Percentiles rank a stretch among this genome's conserved stretches.
These are phyloP conservation scores for Picochlorum sp. DNA, from an alignment of 139 green algal species.

Conservation along the genomic window DNA sequence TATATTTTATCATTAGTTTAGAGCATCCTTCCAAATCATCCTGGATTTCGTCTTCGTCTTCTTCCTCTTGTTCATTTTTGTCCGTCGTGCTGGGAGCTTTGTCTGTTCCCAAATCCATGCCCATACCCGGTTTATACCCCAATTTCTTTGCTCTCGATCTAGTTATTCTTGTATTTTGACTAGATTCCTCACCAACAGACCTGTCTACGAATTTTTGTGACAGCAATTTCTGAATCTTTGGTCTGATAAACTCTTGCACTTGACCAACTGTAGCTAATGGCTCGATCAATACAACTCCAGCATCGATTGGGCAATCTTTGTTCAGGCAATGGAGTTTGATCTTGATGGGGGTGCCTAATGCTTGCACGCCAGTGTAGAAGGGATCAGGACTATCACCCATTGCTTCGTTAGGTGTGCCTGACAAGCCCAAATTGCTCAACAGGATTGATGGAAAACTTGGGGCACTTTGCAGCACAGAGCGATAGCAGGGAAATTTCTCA, in stretches of 20 bases:
- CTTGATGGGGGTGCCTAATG: slow-evolving; percentile 87
- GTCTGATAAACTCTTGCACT: slow-evolving; percentile 94
- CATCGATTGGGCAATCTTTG: slow-evolving; percentile 4
- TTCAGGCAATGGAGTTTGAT: slow-evolving; percentile 52
- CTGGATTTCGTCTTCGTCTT: slow-evolving; percentile 23
- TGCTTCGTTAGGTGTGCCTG: neutral
- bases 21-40: too few relatives aligned
- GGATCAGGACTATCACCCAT: slow-evolving; percentile 18
- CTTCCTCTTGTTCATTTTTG: slow-evolving; percentile 31
- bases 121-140: neutral
- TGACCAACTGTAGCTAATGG: slow-evolving; percentile 83
- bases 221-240: slow-evolving; percentile 46
- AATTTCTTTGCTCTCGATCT: neutral
- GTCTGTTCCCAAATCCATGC: neutral
- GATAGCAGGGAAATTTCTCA: too few relatives aligned
- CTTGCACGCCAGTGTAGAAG: slow-evolving; percentile 52
- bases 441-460: too few relatives aligned
- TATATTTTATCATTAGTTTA: too few relatives aligned
- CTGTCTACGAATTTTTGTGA: neutral
- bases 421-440: neutral
- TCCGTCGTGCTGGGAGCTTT: slow-evolving; percentile 52
- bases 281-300: slow-evolving; percentile 91
- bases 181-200: neutral
- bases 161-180: neutral
- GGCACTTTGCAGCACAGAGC: too few relatives aligned